Conservation (phyloP, 2,329 filamentous ascomycete species). For the Ophiostoma tasmaniense region DNA sequence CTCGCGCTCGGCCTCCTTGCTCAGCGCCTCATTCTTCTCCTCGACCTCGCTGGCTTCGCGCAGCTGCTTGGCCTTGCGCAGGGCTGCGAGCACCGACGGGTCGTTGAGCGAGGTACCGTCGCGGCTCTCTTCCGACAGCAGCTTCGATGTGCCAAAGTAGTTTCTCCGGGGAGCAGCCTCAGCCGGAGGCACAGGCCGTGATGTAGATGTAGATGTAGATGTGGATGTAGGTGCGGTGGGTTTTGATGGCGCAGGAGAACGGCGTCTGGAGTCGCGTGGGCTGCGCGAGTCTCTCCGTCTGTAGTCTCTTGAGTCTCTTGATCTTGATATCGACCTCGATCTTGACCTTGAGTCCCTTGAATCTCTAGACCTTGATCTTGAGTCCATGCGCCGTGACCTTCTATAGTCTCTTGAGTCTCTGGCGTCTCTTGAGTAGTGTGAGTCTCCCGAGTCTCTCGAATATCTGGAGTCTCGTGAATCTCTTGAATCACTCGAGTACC, state of each 20-base stretch:
- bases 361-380: not conserved
- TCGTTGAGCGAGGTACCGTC: slow-evolving; percentile 56
- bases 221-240: slow-evolving; percentile 19
- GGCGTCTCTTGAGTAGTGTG: not conserved
- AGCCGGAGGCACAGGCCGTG: not conserved
- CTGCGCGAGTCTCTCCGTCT: not conserved
- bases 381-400: not conserved
- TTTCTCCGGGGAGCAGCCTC: slow-evolving; percentile 37
- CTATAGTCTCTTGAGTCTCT: slow-evolving; percentile 5
- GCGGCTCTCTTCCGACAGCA: slow-evolving; percentile 44
- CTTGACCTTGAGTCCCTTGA: not conserved
- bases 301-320: not conserved
- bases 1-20: slow-evolving; percentile 44
- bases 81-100: slow-evolving; percentile 69
- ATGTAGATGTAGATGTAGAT: not conserved
- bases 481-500: not conserved
- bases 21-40: slow-evolving; percentile 31
- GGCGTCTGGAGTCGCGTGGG: not conserved
- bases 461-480: not conserved
- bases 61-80: slow-evolving; percentile 73
- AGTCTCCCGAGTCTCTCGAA: not conserved
- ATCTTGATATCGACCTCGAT: not conserved
- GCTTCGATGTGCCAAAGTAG: slow-evolving; percentile 55
- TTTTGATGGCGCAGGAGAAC: slow-evolving; percentile 5
- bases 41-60: slow-evolving; percentile 38